Conservation (phyloP, 2,329 filamentous ascomycete genomes). For the Zopfia rhizophila region DNA sequence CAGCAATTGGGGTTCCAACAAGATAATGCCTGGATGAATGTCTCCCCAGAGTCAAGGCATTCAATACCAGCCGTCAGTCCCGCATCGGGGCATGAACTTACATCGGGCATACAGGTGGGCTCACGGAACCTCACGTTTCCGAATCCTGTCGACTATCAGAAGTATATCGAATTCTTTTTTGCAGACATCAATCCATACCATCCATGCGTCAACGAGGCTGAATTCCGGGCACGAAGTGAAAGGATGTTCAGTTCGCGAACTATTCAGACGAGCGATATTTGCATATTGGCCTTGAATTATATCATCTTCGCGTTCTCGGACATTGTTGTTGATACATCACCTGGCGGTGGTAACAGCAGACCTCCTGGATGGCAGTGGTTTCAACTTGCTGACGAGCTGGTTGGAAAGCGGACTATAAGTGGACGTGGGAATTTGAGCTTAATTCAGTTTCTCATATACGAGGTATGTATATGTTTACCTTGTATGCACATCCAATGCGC, state of each 20-base stretch:
- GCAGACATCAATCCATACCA: slow-evolving; percentile 35
- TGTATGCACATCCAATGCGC: no score
- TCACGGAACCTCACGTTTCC: slow-evolving; percentile 35
- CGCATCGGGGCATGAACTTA: slow-evolving; percentile 13
- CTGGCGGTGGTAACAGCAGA: slow-evolving; percentile 12
- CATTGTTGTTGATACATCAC: slow-evolving; percentile 19
- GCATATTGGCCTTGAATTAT: slow-evolving; percentile 44
- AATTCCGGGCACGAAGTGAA: slow-evolving; percentile 36
- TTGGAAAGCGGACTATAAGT: slow-evolving; percentile 36
- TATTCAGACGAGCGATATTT: slow-evolving; percentile 29
- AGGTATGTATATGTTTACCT: slow-evolving; percentile 28
- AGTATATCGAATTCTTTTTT: slow-evolving; percentile 41
- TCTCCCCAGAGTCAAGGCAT: slow-evolving; percentile 16
- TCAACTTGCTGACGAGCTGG: slow-evolving; percentile 37
- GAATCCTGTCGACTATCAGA: slow-evolving; percentile 30
- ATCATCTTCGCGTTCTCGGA: slow-evolving; percentile 40
- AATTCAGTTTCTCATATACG: slow-evolving; percentile 40
- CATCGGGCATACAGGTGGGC: slow-evolving; percentile 27
- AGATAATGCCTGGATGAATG: slow-evolving; percentile 8
- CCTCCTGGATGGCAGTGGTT: slow-evolving; percentile 44
- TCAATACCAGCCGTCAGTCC: slow-evolving; percentile 16
- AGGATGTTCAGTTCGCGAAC: slow-evolving; percentile 31
- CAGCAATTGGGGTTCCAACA: slow-evolving; percentile 25
- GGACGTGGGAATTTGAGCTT: slow-evolving; percentile 35
- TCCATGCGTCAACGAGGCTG: slow-evolving; percentile 43